Percentiles rank a stretch among this genome's conserved stretches.
Conservation (phyloP, 768 basidiomycete species). For the Sistotremastrum suecicum region DNA sequence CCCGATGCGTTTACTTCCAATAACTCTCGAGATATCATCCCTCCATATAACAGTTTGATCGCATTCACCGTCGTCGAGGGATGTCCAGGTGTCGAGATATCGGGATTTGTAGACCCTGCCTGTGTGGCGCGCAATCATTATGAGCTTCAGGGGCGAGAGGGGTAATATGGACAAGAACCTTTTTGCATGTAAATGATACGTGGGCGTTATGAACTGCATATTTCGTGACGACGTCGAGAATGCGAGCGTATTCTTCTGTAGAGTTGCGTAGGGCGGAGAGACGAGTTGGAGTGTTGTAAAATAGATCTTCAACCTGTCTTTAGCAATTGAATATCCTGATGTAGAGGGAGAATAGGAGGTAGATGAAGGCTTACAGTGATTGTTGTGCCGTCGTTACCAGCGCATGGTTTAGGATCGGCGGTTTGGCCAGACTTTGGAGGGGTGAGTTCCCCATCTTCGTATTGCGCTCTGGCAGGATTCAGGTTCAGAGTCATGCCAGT, state of each 20-base stretch:
- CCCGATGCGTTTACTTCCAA: slow-evolving; percentile 23
- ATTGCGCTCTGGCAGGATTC: slow-evolving; percentile 46
- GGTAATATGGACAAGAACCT: slow-evolving; percentile 31
- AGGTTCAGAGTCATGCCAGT: not conserved
- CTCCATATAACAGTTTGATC: slow-evolving; percentile 73
- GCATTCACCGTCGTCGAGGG: slow-evolving; percentile 48
- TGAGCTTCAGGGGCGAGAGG: not conserved
- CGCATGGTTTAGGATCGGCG: slow-evolving; percentile 74
- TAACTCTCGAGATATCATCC: slow-evolving; percentile 67
- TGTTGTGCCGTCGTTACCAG: slow-evolving; percentile 89
- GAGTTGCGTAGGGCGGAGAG: slow-evolving; percentile 70
- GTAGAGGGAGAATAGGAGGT: not conserved
- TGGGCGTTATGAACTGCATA: slow-evolving; percentile 91
- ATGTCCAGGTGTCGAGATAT: slow-evolving; percentile 60
- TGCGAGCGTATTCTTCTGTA: slow-evolving; percentile 85
- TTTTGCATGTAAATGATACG: slow-evolving; percentile 83
- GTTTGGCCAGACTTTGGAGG: slow-evolving; percentile 57
- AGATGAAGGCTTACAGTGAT: slow-evolving; percentile 43
- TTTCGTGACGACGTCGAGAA: slow-evolving; percentile 82
- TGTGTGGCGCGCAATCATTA: slow-evolving; percentile 17
- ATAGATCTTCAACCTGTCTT: slow-evolving; percentile 81
- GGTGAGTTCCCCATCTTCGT: slow-evolving; percentile 62
- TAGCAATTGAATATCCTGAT: not conserved
- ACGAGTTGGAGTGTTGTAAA: slow-evolving; percentile 85
- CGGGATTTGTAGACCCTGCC: slow-evolving; percentile 62